Conservation (phyloP, 192 early-diverging fungal genomes). For the Pilaira anomala region DNA sequence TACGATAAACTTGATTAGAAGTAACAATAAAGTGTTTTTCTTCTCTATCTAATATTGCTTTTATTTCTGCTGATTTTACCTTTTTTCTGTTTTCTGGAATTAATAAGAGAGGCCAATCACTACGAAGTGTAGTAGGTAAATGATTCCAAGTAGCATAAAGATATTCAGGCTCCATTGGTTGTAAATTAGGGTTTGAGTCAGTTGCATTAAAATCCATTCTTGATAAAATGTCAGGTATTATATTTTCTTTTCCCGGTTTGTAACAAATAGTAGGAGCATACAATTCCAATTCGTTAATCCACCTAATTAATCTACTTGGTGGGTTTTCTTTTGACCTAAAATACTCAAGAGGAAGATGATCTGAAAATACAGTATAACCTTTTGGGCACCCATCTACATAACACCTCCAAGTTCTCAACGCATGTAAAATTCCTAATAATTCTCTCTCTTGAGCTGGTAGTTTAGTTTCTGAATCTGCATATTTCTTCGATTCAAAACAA, state of each 20-base stretch:
- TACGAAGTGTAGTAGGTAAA: neutral
- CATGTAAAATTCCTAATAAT: slow-evolving; percentile 14
- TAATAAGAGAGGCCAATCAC: neutral
- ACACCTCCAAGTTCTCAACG: slow-evolving; percentile 11
- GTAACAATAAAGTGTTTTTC: neutral
- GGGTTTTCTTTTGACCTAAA: slow-evolving; percentile 6
- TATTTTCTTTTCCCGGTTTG: slow-evolving; percentile 14
- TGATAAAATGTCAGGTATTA: slow-evolving; percentile 4
- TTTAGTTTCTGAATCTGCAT: slow-evolving; percentile 23
- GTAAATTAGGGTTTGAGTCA: neutral
- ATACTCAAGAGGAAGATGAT: slow-evolving; percentile 12
- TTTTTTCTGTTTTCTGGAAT: neutral
- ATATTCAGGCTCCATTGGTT: slow-evolving; percentile 9
- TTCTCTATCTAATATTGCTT: neutral
- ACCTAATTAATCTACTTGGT: neutral
- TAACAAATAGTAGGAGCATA: slow-evolving; percentile 4
- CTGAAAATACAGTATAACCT: slow-evolving; percentile 2
- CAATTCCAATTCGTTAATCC: slow-evolving; percentile 9
- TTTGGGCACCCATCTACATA: neutral
- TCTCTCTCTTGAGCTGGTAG: slow-evolving; percentile 33
- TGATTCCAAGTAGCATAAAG: neutral
- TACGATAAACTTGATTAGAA: neutral
- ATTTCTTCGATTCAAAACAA: slow-evolving; percentile 34
- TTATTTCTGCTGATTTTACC: neutral
- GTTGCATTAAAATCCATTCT: neutral